Evolutionary conservation across 139 green algal genomes (phyloP).

Genomic region (Pleodorina starrii): DNA sequence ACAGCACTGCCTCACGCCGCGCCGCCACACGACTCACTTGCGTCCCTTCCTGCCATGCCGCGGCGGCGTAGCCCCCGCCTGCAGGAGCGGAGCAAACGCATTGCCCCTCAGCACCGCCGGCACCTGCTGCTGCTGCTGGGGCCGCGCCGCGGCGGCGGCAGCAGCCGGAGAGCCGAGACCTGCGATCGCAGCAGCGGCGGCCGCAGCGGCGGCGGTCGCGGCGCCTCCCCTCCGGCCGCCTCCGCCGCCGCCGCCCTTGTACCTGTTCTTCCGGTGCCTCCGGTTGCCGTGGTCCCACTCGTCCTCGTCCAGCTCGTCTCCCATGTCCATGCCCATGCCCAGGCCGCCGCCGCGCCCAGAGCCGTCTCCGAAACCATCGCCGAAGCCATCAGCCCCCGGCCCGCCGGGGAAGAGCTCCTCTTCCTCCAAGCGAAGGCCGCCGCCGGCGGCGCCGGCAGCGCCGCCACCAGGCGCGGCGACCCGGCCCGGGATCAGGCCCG

Average conservation of each 20-base stretch:
- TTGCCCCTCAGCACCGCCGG: neutral
- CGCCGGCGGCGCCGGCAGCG: neutral
- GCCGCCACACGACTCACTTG: no score
- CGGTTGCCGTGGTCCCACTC: neutral
- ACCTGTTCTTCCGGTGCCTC: neutral
- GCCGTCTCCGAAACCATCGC: neutral
- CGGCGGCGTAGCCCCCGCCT: neutral
- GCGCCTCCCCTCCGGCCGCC: neutral
- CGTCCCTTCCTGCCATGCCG: constrained; percentile 12
- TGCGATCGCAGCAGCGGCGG: neutral
- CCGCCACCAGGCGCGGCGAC: neutral
- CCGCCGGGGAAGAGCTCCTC: neutral
- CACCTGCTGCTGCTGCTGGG: neutral
- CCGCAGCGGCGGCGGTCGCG: neutral
- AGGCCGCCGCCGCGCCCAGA: neutral
- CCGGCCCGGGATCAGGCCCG: neutral
- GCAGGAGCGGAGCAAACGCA: constrained; percentile 3
- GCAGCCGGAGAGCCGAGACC: neutral
- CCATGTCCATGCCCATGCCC: neutral
- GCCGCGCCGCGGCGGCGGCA: neutral
- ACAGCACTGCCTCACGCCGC: neutral
- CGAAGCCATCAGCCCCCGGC: neutral
- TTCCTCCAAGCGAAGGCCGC: neutral
- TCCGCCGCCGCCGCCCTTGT: neutral
- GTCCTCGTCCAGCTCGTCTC: neutral